A percentile compares a stretch with the other conserved stretches of the same genome.
These are phyloP conservation scores for Hypoxylon perforatum DNA, from an alignment of 495 filamentous ascomycete species.

Conservation along the genomic window DNA sequence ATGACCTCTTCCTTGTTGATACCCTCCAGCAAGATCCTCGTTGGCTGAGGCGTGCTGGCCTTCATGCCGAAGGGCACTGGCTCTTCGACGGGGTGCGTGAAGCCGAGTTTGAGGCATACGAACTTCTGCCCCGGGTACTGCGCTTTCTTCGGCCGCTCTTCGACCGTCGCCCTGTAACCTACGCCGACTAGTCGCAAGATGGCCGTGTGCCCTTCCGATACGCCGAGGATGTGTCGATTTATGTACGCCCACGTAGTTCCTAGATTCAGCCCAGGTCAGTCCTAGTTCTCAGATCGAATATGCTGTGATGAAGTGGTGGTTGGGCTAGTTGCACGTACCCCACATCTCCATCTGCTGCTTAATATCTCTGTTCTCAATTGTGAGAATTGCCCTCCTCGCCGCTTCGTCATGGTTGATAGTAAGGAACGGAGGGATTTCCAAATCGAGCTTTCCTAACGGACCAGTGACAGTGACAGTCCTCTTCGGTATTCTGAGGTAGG, in stretches of 20 bases:
- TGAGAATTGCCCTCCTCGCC: conserved; percentile 70
- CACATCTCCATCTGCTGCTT: conserved; percentile 94
- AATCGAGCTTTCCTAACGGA: conserved; percentile 77
- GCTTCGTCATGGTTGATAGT: conserved; percentile 72
- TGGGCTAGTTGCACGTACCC: conserved; percentile 69
- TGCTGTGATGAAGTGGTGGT: neutral
- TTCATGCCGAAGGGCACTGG: conserved; percentile 83
- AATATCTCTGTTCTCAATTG: conserved; percentile 68
- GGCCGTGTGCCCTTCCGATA: conserved; percentile 94
- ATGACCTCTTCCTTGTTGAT: conserved; percentile 85
- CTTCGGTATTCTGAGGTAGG: conserved; percentile 62
- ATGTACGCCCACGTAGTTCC: conserved; percentile 90
- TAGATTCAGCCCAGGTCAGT: conserved; percentile 51
- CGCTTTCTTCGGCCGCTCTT: conserved; percentile 76
- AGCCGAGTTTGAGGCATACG: conserved; percentile 93
- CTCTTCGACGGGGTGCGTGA: conserved; percentile 92
- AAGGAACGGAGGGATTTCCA: conserved; percentile 78
- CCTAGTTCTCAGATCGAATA: neutral
- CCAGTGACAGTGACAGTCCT: conserved; percentile 76
- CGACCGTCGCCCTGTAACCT: conserved; percentile 90
- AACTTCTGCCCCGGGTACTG: conserved; percentile 85
- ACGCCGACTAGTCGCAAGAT: conserved; percentile 95
- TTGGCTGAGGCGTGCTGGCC: conserved; percentile 92
- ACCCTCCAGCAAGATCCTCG: conserved; percentile 89
- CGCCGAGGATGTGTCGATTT: conserved; percentile 88